Base-by-base conservation (phyloP, 306 rosid genomes). In the Delonix regia region DNA sequence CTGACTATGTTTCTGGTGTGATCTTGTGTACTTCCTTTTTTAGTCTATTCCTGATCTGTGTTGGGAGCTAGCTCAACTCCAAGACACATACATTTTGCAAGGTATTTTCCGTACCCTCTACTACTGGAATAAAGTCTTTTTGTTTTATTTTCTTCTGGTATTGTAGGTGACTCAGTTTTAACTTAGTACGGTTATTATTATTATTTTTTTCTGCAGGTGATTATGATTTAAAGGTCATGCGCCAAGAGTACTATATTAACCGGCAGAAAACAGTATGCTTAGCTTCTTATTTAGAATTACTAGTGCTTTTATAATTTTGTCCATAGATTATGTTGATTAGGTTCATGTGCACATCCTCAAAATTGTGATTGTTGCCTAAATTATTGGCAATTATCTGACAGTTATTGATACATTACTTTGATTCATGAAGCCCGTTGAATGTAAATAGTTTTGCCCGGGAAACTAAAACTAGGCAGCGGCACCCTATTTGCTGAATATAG, bases 1-100 rank as follows among this genome's bases (percentile, higher is more conserved):
- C 59, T 52, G 75, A 53, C 68, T 59, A 44, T 64, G 56, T 69
- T 61, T 68, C 27, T 22, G 66, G 66, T 73, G 69, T 52, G 24
- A 47, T 45, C 22, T 66, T 36, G 52, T 27, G 42, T 81, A 74
- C 78, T 19, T 79, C 55, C 80, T 15, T 36, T 60, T 72, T 38
- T 73, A 95, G 99, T 90, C 90, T 73, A 95, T 93, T 85, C 97
- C 96, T 56, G 98, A 90, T 86, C 89, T 90, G 68, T 95, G 99
- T 73, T 95, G 97, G 99, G 97, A 95, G 84, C 84, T 95, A 77
- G 99, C 98, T 86, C 98, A 93, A 86, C 97, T 95, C 81, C 98
- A 95, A 84, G 97, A 95, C 80, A 95, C 99, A 4, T 93, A 95
- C 83, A 93, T 95, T 85, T 90, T 95, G 85, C 99, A 95, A 82